These are phyloP conservation scores for Dothideomycetes sp. DNA, from an alignment of 2,329 filamentous ascomycete genomes.

Conservation along the genomic window DNA sequence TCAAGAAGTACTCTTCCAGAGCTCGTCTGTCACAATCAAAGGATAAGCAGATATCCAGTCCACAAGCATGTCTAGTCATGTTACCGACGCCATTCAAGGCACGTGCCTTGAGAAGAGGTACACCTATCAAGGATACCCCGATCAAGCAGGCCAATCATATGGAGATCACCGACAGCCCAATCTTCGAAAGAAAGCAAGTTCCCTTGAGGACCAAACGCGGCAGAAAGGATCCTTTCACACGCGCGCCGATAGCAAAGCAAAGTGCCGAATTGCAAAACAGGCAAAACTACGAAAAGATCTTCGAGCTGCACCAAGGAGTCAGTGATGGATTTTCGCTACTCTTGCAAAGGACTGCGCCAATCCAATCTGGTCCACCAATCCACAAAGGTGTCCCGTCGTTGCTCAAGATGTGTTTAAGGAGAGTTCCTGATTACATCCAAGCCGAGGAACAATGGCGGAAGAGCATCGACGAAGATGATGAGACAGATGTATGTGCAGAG, in stretches of 20 bases:
- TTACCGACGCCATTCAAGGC: slow-evolving; percentile 15
- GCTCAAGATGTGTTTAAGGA: slow-evolving; percentile 30
- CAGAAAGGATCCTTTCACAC: slow-evolving; percentile 2
- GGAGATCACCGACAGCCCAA: slow-evolving; percentile 1
- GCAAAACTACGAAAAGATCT: slow-evolving; percentile 12
- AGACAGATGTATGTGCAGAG: slow-evolving; percentile 28
- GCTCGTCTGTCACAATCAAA: background rate
- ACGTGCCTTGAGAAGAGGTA: slow-evolving; percentile 1
- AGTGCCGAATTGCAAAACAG: slow-evolving; percentile 15
- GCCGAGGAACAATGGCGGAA: slow-evolving; percentile 30
- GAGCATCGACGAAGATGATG: slow-evolving; percentile 25
- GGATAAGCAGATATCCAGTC: background rate
- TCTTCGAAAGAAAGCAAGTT: background rate
- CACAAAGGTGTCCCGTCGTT: slow-evolving; percentile 30
- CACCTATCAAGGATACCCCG: background rate
- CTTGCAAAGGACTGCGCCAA: slow-evolving; percentile 21
- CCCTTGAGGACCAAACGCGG: slow-evolving; percentile 1
- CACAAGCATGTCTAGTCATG: slow-evolving; percentile 1
- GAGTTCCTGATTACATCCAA: slow-evolving; percentile 33
- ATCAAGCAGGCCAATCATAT: background rate
- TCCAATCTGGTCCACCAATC: slow-evolving; percentile 11
- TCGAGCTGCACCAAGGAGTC: slow-evolving; percentile 13
- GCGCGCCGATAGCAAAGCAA: slow-evolving; percentile 15
- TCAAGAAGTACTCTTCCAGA: slow-evolving; percentile 2
- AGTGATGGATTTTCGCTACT: slow-evolving; percentile 14